Percentiles rank a stretch among this genome's conserved stretches.
Evolutionary conservation across 352 stramenopile genomes (phyloP).

Genomic region (Elongisporangium senticosum): DNA sequence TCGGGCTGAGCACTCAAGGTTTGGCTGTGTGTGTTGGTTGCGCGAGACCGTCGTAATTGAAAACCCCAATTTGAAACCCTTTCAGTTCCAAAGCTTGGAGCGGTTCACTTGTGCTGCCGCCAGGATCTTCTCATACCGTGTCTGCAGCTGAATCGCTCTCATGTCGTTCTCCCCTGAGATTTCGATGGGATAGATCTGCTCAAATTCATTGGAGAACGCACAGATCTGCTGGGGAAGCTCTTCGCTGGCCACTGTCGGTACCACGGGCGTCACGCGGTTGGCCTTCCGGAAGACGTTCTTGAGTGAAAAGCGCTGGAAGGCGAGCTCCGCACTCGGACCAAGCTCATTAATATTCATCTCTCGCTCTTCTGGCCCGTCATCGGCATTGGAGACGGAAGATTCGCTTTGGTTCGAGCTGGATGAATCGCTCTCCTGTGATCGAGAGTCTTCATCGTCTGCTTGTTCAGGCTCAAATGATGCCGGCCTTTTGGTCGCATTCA

Average conservation of each 20-base stretch:
- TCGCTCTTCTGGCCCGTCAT: background rate
- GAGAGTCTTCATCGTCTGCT: constrained; percentile 4
- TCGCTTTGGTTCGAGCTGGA: background rate
- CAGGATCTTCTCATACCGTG: constrained; percentile 15
- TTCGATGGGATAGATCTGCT: constrained; percentile 5
- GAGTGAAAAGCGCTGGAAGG: constrained; percentile 5
- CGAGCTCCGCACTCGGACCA: constrained; percentile 9
- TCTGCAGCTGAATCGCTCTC: background rate
- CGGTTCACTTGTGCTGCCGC: constrained; percentile 29
- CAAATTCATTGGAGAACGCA: constrained; percentile 5
- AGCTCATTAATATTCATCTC: background rate
- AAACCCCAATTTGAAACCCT: background rate
- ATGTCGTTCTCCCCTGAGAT: background rate
- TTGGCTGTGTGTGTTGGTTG: background rate
- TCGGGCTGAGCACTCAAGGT: background rate
- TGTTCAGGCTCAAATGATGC: background rate
- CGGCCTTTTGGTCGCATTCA: constrained; percentile 4
- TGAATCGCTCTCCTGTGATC: constrained; percentile 4
- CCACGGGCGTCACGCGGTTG: constrained; percentile 2
- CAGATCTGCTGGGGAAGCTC: no score
- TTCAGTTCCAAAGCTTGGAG: constrained; percentile 35
- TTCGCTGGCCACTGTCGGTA: background rate
- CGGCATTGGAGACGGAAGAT: background rate
- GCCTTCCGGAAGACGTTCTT: constrained; percentile 5
- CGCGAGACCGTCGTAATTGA: background rate